Base-by-base conservation (phyloP, 345 rosid species). In the Euphorbia pulcherrima region DNA sequence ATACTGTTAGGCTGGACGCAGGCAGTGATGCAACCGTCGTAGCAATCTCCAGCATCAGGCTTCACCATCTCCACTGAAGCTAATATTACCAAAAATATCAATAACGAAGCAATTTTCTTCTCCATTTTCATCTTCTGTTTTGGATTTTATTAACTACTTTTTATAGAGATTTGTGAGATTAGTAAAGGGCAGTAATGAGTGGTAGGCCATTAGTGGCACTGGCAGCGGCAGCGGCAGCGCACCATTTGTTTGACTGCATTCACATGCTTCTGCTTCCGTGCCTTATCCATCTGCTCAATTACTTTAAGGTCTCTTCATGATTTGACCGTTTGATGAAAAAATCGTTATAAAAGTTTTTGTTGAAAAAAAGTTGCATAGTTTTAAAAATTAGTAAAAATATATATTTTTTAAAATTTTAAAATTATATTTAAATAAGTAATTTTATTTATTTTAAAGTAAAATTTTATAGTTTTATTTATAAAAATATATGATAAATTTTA, bases 11-110 rank as follows among this genome's bases (percentile, higher is more conserved):
- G 72, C 8, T 69, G 58, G 39, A 69, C 65, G 33, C 72, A 69
- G 21, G 33, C 72, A 29, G 72, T 69, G 33, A n/a, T 69, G 72
- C 72, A 69, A 47, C 44, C 72, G 17, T 60, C 72, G 27, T 46
- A 69, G 55, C 72, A 69, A 47, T 69, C 65, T 8, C 4, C 20
- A 4, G 65, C 65, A 6, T 14, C 52, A 21, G 65, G 56, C 47
- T 46, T 30, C 2, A 23, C 72, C 9, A 9, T 60, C 0, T 46
- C 33, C 3, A 69, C 12, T 20, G 26, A 16, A 17, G 29, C 52
- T 20, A 69, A 12, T 7, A 59, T 13, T 14, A 67, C 1, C 9
- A 35, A 30, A 8, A 59, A 0, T 0, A 59, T 4, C 46, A 59
- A 8, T 9, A 47, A 13, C 2, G 48, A 55, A 5, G 14, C 65